phyloP scores from a whole-genome alignment of 2,329 filamentous ascomycete genomes.

The Teratosphaeriaceae sp. region DNA sequence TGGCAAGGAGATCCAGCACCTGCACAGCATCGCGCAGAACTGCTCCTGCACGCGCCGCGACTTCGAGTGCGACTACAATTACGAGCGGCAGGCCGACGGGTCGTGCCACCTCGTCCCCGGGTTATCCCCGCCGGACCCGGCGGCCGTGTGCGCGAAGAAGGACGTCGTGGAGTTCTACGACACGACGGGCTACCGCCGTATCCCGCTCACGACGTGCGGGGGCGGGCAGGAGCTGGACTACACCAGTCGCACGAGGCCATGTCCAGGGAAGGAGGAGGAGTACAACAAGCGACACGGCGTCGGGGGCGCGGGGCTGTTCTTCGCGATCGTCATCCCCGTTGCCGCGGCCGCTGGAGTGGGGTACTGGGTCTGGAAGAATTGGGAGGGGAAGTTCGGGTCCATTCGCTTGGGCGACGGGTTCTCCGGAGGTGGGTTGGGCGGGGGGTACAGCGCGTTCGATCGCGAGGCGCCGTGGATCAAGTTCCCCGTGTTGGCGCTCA shows the following conservation, averaged over 20 bases:
- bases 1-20: slow-evolving; percentile 55
- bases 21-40: slow-evolving; percentile 64
- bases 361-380: slow-evolving; percentile 79
- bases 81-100: slow-evolving; percentile 68
- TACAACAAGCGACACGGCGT: slow-evolving; percentile 67
- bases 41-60: slow-evolving; percentile 80
- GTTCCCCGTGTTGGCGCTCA: slow-evolving; percentile 55
- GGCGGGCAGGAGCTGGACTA: slow-evolving; percentile 72
- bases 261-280: slow-evolving; percentile 74
- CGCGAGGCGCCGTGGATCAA: slow-evolving; percentile 70
- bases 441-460: slow-evolving; percentile 46
- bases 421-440: slow-evolving; percentile 6
- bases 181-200: slow-evolving; percentile 79
- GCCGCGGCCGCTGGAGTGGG: slow-evolving; percentile 63
- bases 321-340: slow-evolving; percentile 74
- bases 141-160: slow-evolving; percentile 56
- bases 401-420: slow-evolving; percentile 63
- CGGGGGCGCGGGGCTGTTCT: slow-evolving; percentile 71
- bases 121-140: slow-evolving; percentile 56
- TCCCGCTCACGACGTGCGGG: slow-evolving; percentile 81
- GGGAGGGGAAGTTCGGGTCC: slow-evolving; percentile 84
- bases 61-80: slow-evolving; percentile 98
- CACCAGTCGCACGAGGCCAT: slow-evolving; percentile 54
- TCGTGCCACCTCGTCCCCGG: slow-evolving; percentile 73
- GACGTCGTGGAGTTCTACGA: slow-evolving; percentile 72